These are phyloP conservation scores for Trebouxia sp. DNA, from an alignment of 139 green algal genomes.

Conservation along the genomic window DNA sequence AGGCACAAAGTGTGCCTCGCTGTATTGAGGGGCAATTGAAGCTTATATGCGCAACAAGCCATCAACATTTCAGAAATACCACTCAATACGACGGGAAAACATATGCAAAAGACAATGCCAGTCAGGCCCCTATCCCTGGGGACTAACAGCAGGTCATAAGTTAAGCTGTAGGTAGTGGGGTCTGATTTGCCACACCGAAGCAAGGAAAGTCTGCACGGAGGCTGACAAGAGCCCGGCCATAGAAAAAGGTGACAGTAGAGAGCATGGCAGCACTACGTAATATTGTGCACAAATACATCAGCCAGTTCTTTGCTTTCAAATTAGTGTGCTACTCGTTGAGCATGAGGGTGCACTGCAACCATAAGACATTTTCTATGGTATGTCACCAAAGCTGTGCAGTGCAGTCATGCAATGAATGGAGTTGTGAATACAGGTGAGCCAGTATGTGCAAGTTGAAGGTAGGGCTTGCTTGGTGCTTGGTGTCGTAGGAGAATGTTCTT, in stretches of 20 bases:
- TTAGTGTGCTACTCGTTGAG: constrained; percentile 21
- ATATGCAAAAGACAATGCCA: constrained; percentile 3
- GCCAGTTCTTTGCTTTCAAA: constrained; percentile 19
- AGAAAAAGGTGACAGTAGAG: constrained; percentile 24
- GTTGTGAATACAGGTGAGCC: no score
- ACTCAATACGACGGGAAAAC: no score
- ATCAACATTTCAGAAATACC: no score
- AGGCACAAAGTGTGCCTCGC: no score
- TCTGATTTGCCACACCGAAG: not conserved
- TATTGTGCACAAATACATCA: constrained; percentile 18
- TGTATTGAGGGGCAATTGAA: no score
- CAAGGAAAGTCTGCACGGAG: not conserved
- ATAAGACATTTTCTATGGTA: constrained; percentile 14
- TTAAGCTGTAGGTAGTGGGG: not conserved
- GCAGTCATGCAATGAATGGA: no score
- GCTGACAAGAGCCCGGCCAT: constrained; percentile 9
- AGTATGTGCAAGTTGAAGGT: no score
- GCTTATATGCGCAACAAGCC: no score
- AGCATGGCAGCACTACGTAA: constrained; percentile 14
- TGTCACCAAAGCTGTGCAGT: constrained; percentile 12
- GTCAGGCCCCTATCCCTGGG: not conserved
- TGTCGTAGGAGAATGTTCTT: no score
- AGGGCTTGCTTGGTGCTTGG: no score
- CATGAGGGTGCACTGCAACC: constrained; percentile 15
- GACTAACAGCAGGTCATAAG: not conserved